Conservation (phyloP, 352 stramenopile genomes). For the Globisporangium carolinianum region DNA sequence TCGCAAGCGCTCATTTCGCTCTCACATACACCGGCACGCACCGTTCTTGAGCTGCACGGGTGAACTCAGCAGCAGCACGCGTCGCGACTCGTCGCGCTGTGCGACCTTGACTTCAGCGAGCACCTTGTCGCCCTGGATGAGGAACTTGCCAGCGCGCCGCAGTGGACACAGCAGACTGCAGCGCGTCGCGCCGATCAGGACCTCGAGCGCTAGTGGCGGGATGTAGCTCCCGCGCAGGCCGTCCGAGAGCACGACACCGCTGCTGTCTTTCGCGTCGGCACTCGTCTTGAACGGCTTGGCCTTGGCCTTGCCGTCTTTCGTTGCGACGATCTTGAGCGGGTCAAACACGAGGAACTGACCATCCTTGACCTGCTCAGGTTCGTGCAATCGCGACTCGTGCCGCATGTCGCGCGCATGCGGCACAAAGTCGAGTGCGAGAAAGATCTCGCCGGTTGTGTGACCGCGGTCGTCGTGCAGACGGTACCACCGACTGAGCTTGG, state of each 20-base stretch:
- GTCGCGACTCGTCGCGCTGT: conserved; percentile 76
- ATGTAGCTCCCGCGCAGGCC: conserved; percentile 77
- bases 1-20: not conserved
- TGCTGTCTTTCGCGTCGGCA: conserved; percentile 31
- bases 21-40: conserved; percentile 18
- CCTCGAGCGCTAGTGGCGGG: conserved; percentile 76
- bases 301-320: conserved; percentile 37
- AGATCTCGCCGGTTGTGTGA: conserved; percentile 79
- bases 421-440: conserved; percentile 75
- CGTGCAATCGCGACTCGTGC: conserved; percentile 26
- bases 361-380: conserved; percentile 73
- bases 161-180: conserved; percentile 80
- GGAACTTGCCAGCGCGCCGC: conserved; percentile 79
- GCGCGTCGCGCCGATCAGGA: conserved; percentile 58
- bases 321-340: conserved; percentile 70
- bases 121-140: conserved; percentile 83
- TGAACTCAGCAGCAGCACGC: conserved; percentile 80
- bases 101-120: conserved; percentile 86
- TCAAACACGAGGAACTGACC: conserved; percentile 85
- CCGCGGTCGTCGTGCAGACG: conserved; percentile 73
- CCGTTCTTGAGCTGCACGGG: conserved; percentile 86
- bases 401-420: conserved; percentile 27
- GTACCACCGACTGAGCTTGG: conserved; percentile 80
- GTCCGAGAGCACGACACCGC: conserved; percentile 55
- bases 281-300: conserved; percentile 10